Conservation (phyloP, 2,329 filamentous ascomycete genomes). For the Scedosporium dehoogii region DNA sequence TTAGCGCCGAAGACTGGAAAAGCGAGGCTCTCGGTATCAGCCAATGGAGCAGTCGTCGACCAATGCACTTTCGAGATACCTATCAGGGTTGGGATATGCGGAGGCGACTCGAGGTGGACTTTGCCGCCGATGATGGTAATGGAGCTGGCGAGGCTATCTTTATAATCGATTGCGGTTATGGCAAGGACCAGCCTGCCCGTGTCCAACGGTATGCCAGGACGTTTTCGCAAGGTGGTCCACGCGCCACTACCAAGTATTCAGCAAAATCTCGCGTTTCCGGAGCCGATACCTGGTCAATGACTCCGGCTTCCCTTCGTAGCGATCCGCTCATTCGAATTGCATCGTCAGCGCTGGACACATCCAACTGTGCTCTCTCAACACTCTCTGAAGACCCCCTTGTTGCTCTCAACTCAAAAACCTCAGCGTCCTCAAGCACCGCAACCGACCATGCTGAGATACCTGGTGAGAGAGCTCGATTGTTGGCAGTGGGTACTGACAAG, state of each 20-base stretch:
- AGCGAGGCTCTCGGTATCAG: conserved; percentile 79
- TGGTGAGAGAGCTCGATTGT: conserved; percentile 69
- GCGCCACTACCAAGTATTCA: neutral
- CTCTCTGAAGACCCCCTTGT: conserved; percentile 44
- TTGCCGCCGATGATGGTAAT: conserved; percentile 68
- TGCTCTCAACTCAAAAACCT: neutral
- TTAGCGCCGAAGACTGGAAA: conserved; percentile 59
- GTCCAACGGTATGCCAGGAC: conserved; percentile 35
- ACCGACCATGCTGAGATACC: conserved; percentile 51
- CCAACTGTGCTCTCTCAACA: conserved; percentile 60
- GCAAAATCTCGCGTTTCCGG: conserved; percentile 19
- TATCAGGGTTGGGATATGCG: conserved; percentile 92
- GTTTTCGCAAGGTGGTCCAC: conserved; percentile 4
- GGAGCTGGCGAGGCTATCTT: conserved; percentile 69
- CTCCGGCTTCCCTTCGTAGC: conserved; percentile 17
- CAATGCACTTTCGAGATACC: conserved; percentile 65
- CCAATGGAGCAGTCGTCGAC: conserved; percentile 59
- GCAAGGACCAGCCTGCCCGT: conserved; percentile 38
- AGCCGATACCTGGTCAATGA: conserved; percentile 57
- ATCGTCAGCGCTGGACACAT: conserved; percentile 62
- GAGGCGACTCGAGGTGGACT: conserved; percentile 76
- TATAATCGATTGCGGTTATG: conserved; percentile 63
- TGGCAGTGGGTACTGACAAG: conserved; percentile 70
- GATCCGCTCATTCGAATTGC: conserved; percentile 56
- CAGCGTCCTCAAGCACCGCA: neutral